A percentile compares a stretch with the other conserved stretches of the same genome.
phyloP scores from a whole-genome alignment of 768 basidiomycete species.

The Pleurotus djamor region DNA sequence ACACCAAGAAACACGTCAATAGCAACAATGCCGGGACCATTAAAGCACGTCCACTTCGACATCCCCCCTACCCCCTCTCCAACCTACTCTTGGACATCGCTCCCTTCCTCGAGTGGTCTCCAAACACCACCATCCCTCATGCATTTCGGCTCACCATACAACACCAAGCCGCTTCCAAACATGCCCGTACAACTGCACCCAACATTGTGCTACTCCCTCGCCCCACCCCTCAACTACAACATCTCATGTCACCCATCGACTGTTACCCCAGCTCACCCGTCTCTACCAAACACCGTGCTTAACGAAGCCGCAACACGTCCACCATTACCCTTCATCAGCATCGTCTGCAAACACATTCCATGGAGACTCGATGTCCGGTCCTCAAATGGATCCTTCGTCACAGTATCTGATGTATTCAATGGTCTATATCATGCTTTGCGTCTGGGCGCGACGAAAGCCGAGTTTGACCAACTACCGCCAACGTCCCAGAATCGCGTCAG shows the following conservation, averaged over 20 bases:
- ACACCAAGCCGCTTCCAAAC: conserved; percentile 15
- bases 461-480: conserved; percentile 33
- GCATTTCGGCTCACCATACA: conserved; percentile 29
- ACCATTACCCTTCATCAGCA: conserved; percentile 19
- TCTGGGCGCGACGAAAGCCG: conserved; percentile 29
- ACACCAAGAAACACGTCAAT: too few species aligned
- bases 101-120: conserved; percentile 31
- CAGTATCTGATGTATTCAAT: conserved; percentile 39
- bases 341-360: background rate
- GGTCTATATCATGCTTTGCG: conserved; percentile 43
- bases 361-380: conserved; percentile 7
- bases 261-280: conserved; percentile 15
- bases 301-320: conserved; percentile 41
- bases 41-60: conserved; percentile 43
- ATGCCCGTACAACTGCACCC: conserved; percentile 38
- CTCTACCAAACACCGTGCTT: conserved; percentile 27
- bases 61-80: conserved; percentile 34
- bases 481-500: conserved; percentile 32
- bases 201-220: conserved; percentile 35
- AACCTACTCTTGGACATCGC: conserved; percentile 29
- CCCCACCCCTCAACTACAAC: conserved; percentile 35
- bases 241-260: conserved; percentile 29
- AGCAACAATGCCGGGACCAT: conserved; percentile 4
- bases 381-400: conserved; percentile 7
- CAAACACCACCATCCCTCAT: conserved; percentile 31